Evolutionary conservation across 148 eudicot species (phyloP), one percentile per base, ranked within the genome.

Genomic region (Camellia sinensis): DNA sequence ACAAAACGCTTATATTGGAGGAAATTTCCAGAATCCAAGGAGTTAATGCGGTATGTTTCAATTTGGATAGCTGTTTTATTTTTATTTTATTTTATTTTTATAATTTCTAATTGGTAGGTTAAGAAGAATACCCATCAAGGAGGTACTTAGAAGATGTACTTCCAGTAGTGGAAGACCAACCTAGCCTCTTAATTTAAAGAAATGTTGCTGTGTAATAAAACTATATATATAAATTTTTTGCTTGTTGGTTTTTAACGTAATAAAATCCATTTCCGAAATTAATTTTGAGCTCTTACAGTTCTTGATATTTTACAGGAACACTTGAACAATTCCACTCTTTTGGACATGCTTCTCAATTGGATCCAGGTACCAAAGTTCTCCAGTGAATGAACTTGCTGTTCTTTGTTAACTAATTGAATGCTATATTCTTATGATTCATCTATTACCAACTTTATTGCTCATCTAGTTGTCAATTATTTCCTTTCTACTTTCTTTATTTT

Each of bases 321-420:
- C 65, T 57, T 82, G 73, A 82, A 86, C 37, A 78, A 79, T 66
- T 81, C 85, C 76, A 87, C 86, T 78, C 91, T 83, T 79, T 87
- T 93, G 86, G 93, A 89, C 82, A 83, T 93, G 94, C 97, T 95
- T 80, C 89, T 95, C 78, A 80, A 81, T 76, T 95, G 99, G 99
- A 86, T 93, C 81, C 91, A 95, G 99, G 99, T 95, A 87, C 46
- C 45, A 41, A 19, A 74, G 17, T 62, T 75, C 10, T 15, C 54
- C 18, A 41, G 44, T 67, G 29, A 54, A 65, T 48, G 29, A 18
- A 18, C 7, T 37, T 13, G 18, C 45, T 18, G 18, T 72, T n/a
- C 21, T 37, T 6, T 52, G 73, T 52, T 37, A 71, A 71, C 40
- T 10, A 19, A 13, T 21, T 45, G 3, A 45, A 45, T 19, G 60